Conservation (phyloP, 345 rosid species). For the Combretum micranthum region DNA sequence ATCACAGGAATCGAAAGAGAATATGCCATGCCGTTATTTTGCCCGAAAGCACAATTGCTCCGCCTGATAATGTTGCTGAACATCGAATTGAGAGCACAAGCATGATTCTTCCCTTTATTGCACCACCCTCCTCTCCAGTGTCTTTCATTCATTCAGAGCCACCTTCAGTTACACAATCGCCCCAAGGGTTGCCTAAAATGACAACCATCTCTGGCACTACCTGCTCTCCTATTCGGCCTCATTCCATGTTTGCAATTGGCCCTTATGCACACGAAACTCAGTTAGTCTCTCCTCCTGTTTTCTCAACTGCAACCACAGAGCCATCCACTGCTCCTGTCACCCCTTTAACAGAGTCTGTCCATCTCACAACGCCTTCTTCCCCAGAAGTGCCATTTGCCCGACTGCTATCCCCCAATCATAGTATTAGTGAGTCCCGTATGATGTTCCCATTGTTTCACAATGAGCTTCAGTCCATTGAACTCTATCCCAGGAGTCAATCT, state of each 20-base stretch:
- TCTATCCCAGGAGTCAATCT: constrained; percentile 75
- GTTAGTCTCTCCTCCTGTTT: constrained; percentile 87
- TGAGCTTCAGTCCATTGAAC: constrained; percentile 54
- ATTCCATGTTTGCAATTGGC: constrained; percentile 69
- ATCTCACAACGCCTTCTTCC: constrained; percentile 78
- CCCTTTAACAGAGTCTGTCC: constrained; percentile 87
- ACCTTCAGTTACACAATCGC: constrained; percentile 72
- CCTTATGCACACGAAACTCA: constrained; percentile 97
- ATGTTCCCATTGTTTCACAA: constrained; percentile 57
- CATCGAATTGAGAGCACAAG: constrained; percentile 40
- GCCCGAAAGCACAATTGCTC: constrained; percentile 48
- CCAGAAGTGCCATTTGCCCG: constrained; percentile 97
- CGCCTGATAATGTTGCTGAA: constrained; percentile 26
- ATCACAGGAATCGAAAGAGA: constrained; percentile 60
- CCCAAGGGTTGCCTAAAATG: constrained; percentile 53
- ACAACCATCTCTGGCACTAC: constrained; percentile 42
- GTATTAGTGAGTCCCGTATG: constrained; percentile 45
- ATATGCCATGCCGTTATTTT: constrained; percentile 77
- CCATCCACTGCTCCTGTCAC: constrained; percentile 93
- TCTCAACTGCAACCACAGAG: constrained; percentile 84
- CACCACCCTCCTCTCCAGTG: constrained; percentile 97
- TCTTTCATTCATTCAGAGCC: constrained; percentile 85
- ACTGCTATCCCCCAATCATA: constrained; percentile 77
- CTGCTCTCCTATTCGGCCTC: constrained; percentile 59
- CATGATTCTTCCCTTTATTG: constrained; percentile 56